phyloP scores from a whole-genome alignment of 768 basidiomycete species.

The Boletus speciosus region DNA sequence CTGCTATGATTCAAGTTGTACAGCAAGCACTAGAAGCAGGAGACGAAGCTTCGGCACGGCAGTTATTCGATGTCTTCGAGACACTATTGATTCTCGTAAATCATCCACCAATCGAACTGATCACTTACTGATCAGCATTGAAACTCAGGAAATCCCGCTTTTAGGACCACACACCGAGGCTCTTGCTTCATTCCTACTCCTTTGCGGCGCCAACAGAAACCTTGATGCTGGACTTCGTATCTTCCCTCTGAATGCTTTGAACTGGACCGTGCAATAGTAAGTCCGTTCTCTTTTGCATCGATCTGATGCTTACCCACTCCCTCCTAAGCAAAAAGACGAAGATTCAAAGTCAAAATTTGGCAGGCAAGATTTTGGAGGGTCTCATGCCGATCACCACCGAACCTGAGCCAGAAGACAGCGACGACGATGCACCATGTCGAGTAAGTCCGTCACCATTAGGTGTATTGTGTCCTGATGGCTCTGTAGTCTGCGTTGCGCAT shows the following conservation, averaged over 20 bases:
- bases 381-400: slow-evolving; percentile 94
- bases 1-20: slow-evolving; percentile 85
- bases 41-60: slow-evolving; percentile 79
- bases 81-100: slow-evolving; percentile 87
- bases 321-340: slow-evolving; percentile 87
- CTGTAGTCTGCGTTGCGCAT: slow-evolving; percentile 86
- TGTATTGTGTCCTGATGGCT: slow-evolving; percentile 6
- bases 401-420: slow-evolving; percentile 88
- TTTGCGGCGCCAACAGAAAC: slow-evolving; percentile 71
- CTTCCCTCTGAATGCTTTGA: slow-evolving; percentile 87
- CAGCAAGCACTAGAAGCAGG: slow-evolving; percentile 74
- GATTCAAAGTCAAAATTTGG: slow-evolving; percentile 82
- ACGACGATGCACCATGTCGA: slow-evolving; percentile 89
- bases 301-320: not conserved
- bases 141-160: slow-evolving; percentile 82
- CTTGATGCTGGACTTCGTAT: slow-evolving; percentile 81
- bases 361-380: slow-evolving; percentile 80
- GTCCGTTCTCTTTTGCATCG: slow-evolving; percentile 22
- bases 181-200: slow-evolving; percentile 84
- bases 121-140: slow-evolving; percentile 2
- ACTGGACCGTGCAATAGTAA: slow-evolving; percentile 96
- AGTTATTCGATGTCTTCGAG: slow-evolving; percentile 94
- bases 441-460: slow-evolving; percentile 43
- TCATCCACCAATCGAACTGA: not conserved
- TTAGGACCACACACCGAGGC: slow-evolving; percentile 85